Conservation (phyloP, 768 basidiomycete species). For the Lyophyllum shimeji region DNA sequence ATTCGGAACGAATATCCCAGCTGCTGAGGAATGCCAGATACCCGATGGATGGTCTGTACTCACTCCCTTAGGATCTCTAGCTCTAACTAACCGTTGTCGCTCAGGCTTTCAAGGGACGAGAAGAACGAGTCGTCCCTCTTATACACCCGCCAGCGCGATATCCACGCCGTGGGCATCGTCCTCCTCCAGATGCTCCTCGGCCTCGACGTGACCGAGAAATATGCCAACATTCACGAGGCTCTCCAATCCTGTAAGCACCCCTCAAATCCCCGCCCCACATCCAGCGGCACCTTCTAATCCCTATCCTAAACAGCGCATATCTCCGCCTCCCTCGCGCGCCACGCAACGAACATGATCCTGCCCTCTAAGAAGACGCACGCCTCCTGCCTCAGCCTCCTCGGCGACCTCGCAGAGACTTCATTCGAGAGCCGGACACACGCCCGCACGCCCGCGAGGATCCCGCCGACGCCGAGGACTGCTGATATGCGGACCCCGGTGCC, state of each 20-base stretch:
- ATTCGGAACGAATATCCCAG: constrained; percentile 46
- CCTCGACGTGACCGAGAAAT: constrained; percentile 58
- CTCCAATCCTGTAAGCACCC: constrained; percentile 49
- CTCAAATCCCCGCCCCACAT: too few relatives aligned
- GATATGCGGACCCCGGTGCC: constrained; percentile 55
- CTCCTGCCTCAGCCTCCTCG: constrained; percentile 57
- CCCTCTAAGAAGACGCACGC: constrained; percentile 55
- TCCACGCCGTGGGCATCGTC: constrained; percentile 79
- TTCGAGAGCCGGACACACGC: constrained; percentile 25
- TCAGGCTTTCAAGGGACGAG: constrained; percentile 76
- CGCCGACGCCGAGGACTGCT: constrained; percentile 28
- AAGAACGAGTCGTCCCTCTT: constrained; percentile 71
- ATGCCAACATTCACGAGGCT: constrained; percentile 54
- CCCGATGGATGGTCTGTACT: constrained; percentile 45
- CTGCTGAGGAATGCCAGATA: constrained; percentile 35
- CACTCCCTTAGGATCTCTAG: not conserved
- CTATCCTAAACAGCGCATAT: constrained; percentile 42
- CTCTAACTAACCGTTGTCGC: not conserved
- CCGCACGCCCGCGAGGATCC: constrained; percentile 23
- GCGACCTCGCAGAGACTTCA: constrained; percentile 50
- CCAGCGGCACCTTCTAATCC: too few relatives aligned
- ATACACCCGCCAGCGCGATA: constrained; percentile 78
- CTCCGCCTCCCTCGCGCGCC: constrained; percentile 49
- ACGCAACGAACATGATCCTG: constrained; percentile 60
- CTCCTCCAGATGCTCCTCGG: constrained; percentile 88